A percentile compares a stretch with the other conserved stretches of the same genome.
These are phyloP conservation scores for Yarrowia sp. DNA, from an alignment of 805 yeast genomes.

Conservation along the genomic window DNA sequence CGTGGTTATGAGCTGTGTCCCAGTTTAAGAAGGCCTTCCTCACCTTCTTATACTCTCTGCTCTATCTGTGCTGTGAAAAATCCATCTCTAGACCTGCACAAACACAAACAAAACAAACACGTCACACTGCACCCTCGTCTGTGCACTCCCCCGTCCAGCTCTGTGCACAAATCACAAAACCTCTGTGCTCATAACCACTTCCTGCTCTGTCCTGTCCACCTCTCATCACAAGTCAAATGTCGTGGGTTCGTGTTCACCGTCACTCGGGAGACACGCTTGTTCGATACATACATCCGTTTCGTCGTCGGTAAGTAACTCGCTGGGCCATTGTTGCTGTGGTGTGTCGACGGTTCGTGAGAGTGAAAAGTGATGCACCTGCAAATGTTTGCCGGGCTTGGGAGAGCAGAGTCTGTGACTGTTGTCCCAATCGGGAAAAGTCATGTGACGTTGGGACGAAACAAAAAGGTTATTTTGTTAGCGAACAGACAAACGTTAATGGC, in stretches of 20 bases:
- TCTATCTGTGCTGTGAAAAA: no score
- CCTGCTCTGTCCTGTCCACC: not conserved
- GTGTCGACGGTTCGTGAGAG: conserved; percentile 26
- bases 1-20: no score
- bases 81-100: no score
- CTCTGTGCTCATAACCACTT: no score
- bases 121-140: no score
- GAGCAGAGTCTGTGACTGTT: conserved; percentile 21
- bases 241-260: not conserved
- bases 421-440: conserved; percentile 20
- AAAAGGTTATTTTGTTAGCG: not conserved
- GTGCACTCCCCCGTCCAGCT: no score
- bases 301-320: conserved; percentile 99
- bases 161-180: no score
- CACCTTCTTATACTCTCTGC: no score
- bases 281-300: conserved; percentile 89
- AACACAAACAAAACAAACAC: no score
- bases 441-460: not conserved
- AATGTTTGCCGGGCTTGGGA: conserved; percentile 19
- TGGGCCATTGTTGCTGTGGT: conserved; percentile 76
- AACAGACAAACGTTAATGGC: no score
- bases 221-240: not conserved
- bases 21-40: no score
- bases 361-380: conserved; percentile 15
- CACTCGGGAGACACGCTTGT: not conserved